These are phyloP conservation scores for Coemansia javaensis DNA, from an alignment of 192 early-diverging fungal species.

Conservation along the genomic window DNA sequence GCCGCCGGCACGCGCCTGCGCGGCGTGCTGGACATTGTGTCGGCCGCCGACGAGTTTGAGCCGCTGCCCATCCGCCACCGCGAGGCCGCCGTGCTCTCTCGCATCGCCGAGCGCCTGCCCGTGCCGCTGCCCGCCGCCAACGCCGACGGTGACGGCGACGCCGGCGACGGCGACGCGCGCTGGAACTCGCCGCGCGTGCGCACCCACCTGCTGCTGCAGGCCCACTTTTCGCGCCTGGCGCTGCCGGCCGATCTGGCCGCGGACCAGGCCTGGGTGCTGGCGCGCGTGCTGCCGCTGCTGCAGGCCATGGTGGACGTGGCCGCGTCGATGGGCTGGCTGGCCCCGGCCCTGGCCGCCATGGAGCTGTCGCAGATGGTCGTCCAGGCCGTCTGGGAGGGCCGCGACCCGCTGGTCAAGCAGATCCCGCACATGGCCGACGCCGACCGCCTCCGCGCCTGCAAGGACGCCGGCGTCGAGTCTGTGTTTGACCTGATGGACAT, in stretches of 20 bases:
- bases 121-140: conserved; percentile 35
- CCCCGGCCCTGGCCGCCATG: conserved; percentile 87
- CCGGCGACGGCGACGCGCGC: neutral
- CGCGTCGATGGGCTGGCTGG: conserved; percentile 85
- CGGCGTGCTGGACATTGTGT: conserved; percentile 89
- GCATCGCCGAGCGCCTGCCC: conserved; percentile 78
- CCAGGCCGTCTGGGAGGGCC: conserved; percentile 94
- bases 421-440: conserved; percentile 72
- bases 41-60: conserved; percentile 91
- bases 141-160: no score
- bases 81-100: conserved; percentile 75
- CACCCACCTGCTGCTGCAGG: conserved; percentile 88
- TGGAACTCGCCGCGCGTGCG: conserved; percentile 90
- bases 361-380: conserved; percentile 96
- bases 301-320: conserved; percentile 95
- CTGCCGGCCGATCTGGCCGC: conserved; percentile 88
- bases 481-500: conserved; percentile 95
- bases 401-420: conserved; percentile 82
- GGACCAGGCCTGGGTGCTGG: conserved; percentile 74
- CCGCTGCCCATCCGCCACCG: conserved; percentile 88
- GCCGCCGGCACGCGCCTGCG: conserved; percentile 80
- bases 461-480: conserved; percentile 54
- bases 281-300: conserved; percentile 71
- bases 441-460: conserved; percentile 9
- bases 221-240: conserved; percentile 86